phyloP scores from a whole-genome alignment of 441 rosid genomes.

The Arabidopsis hybrid region DNA sequence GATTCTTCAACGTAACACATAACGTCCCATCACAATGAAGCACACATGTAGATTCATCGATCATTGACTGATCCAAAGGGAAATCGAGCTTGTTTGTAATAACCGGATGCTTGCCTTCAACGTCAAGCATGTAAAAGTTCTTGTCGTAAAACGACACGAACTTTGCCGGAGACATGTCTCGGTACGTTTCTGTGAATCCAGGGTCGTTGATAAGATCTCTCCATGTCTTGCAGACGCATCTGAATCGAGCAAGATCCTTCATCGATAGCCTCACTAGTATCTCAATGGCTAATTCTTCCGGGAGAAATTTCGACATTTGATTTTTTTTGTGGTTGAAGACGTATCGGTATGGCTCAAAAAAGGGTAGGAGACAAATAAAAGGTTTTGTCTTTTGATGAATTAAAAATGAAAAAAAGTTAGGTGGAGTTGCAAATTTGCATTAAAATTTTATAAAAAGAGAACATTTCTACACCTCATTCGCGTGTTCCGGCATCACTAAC shows the following conservation, averaged over 20 bases:
- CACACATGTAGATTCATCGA: constrained; percentile 36
- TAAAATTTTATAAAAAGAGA: constrained; percentile 1
- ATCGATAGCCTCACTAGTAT: constrained; percentile 33
- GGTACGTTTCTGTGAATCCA: constrained; percentile 16
- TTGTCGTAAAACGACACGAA: constrained; percentile 29
- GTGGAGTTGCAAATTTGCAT: constrained; percentile 8
- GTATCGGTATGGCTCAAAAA: constrained; percentile 5
- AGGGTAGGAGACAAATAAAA: not conserved
- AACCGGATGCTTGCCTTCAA: constrained; percentile 22
- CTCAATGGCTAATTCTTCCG: constrained; percentile 37
- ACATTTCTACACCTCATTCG: not conserved
- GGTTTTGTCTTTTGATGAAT: no score
- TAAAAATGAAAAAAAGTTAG: no score
- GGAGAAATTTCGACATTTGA: constrained; percentile 36
- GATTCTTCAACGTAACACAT: constrained; percentile 40
- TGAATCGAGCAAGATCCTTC: constrained; percentile 37
- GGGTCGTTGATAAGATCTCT: constrained; percentile 32
- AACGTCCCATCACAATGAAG: constrained; percentile 43
- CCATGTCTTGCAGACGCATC: constrained; percentile 45
- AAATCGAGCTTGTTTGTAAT: constrained; percentile 18
- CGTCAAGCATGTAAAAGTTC: constrained; percentile 38
- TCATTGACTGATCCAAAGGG: constrained; percentile 34
- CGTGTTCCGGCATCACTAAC: constrained; percentile 15
- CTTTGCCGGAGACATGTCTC: constrained; percentile 19
- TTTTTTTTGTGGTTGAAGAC: constrained; percentile 4